Evolutionary conservation across 768 basidiomycete genomes (phyloP).

Genomic region (Rhizopogon roseolus): DNA sequence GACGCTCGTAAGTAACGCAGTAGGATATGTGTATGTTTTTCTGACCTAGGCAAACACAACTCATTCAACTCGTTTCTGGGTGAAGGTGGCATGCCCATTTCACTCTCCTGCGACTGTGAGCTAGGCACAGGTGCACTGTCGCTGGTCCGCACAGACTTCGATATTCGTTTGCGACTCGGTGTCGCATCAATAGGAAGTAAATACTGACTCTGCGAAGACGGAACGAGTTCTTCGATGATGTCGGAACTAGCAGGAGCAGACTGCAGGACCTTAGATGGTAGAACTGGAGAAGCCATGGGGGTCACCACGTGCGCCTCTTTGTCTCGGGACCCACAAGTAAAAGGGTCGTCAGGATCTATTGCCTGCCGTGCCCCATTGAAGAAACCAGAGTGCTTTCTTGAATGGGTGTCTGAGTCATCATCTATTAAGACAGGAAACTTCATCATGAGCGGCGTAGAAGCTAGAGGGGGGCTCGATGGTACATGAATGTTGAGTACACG

Average conservation of each 20-base stretch:
- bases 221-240: constrained; percentile 10
- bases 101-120: constrained; percentile 29
- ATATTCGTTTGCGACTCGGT: constrained; percentile 31
- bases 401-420: background rate
- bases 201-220: constrained; percentile 30
- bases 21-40: background rate
- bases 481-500: background rate
- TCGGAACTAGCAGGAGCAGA: background rate
- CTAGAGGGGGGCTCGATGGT: background rate
- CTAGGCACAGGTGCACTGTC: constrained; percentile 15
- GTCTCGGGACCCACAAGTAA: background rate
- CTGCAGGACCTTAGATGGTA: background rate
- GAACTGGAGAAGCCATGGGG: background rate
- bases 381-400: background rate
- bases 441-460: background rate
- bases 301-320: background rate
- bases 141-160: constrained; percentile 4
- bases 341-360: background rate
- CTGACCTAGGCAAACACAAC: constrained; percentile 14
- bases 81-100: constrained; percentile 10
- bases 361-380: background rate
- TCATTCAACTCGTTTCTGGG: background rate
- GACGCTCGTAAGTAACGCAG: constrained; percentile 7
- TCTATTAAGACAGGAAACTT: background rate
- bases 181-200: constrained; percentile 25